phyloP scores from a whole-genome alignment of 1,284 basidiomycete species.

The Irpex sp. region DNA sequence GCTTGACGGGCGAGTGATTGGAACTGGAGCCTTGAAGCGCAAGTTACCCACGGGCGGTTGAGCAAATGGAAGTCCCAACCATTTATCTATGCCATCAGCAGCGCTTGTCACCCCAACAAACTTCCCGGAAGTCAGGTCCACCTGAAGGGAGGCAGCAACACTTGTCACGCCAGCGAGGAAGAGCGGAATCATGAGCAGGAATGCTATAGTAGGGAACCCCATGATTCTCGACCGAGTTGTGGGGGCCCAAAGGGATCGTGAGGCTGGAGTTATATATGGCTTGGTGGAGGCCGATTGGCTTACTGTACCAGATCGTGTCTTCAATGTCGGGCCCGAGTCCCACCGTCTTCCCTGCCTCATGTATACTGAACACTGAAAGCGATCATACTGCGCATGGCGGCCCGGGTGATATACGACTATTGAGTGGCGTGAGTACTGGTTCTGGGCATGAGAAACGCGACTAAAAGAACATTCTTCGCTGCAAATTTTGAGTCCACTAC shows the following conservation, averaged over 20 bases:
- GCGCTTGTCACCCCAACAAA: slow-evolving; percentile 40
- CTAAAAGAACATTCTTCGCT: not conserved
- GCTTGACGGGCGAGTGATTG: slow-evolving; percentile 34
- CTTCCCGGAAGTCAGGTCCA: slow-evolving; percentile 38
- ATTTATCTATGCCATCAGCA: slow-evolving; percentile 41
- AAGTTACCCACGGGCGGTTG: slow-evolving; percentile 51
- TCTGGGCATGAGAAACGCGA: not conserved
- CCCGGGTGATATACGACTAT: not conserved
- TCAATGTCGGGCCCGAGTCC: not conserved
- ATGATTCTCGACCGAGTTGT: not conserved
- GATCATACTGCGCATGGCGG: not conserved
- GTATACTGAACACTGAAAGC: not conserved
- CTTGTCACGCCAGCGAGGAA: not conserved
- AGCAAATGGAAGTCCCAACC: slow-evolving; percentile 68
- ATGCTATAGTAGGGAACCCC: not conserved
- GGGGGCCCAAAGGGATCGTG: no score
- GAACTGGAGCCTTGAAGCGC: slow-evolving; percentile 57
- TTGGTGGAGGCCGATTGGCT: not conserved
- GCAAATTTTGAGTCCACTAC: not conserved
- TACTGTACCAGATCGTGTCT: not conserved
- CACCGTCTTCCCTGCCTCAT: not conserved
- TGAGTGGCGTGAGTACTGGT: not conserved
- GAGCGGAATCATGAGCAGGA: not conserved
- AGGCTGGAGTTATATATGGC: not conserved
- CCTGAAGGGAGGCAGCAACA: slow-evolving; percentile 23